These are phyloP conservation scores for Penicillium sp. DNA, from an alignment of 2,329 filamentous ascomycete species.

Conservation along the genomic window DNA sequence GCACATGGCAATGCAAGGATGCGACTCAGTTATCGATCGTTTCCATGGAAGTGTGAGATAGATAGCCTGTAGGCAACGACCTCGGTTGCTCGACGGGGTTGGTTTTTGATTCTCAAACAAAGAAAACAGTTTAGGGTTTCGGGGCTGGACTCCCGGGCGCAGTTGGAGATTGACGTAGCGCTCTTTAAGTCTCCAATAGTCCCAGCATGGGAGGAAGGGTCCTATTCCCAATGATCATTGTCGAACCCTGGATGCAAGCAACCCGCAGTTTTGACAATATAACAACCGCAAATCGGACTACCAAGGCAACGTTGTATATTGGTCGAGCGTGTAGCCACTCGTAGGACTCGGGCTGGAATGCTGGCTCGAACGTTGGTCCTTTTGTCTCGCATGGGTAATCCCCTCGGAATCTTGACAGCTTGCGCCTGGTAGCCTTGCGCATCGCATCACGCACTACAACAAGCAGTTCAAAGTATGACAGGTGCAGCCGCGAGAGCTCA, in stretches of 20 bases:
- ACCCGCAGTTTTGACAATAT: background rate
- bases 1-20: background rate
- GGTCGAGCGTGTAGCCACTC: background rate
- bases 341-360: background rate
- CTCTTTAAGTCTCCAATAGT: slow-evolving; percentile 13
- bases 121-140: background rate
- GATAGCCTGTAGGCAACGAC: background rate
- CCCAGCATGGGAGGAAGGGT: background rate
- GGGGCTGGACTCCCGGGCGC: background rate
- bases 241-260: background rate
- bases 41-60: background rate
- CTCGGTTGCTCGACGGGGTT: background rate
- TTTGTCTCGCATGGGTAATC: background rate
- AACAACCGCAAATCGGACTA: background rate
- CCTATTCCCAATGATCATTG: background rate
- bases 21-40: background rate
- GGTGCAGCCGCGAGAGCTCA: background rate
- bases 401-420: background rate
- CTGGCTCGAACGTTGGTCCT: background rate
- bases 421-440: background rate
- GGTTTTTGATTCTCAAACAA: background rate
- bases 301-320: background rate
- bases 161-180: slow-evolving; percentile 1
- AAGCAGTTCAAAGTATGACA: background rate
- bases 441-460: background rate